Conservation (phyloP, 73 alveolate genomes). For the Paramecium bursaria region DNA sequence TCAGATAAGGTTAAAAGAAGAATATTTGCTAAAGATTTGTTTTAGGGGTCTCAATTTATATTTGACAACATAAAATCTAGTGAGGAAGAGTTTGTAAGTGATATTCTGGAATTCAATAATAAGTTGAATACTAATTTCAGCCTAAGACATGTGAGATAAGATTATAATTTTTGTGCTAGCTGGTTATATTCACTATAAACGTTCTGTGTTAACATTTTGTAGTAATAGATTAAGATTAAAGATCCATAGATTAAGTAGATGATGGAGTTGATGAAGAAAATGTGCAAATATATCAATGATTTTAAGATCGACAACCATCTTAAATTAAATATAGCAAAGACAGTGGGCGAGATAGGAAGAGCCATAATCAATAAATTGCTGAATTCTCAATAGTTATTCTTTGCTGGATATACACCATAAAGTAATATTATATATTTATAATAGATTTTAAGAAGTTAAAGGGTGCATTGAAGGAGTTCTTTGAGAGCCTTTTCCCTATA, state of each 20-base stretch:
- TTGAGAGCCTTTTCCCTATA: conserved; percentile 38
- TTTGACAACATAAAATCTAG: conserved; percentile 5
- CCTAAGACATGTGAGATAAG: conserved; percentile 26
- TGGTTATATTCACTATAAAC: conserved; percentile 13
- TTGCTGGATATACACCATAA: conserved; percentile 22
- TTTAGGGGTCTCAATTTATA: not conserved
- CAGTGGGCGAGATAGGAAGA: conserved; percentile 33
- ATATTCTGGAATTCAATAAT: conserved; percentile 25
- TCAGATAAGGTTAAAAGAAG: not conserved
- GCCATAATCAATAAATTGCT: not conserved
- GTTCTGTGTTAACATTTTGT: conserved; percentile 1
- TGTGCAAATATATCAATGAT: conserved; percentile 3
- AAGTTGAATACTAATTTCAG: conserved; percentile 28
- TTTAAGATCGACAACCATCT: conserved; percentile 5
- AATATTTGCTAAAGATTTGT: conserved; percentile 20
- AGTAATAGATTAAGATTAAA: conserved; percentile 34
- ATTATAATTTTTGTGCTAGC: not conserved
- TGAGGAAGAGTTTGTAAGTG: conserved; percentile 33
- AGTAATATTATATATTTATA: too few species aligned
- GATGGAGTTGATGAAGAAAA: conserved; percentile 32
- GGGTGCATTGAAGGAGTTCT: conserved; percentile 28
- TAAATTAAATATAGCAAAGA: not conserved
- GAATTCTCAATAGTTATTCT: conserved; percentile 33
- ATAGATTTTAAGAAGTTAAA: conserved; percentile 30
- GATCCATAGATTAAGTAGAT: conserved; percentile 35